phyloP scores from a whole-genome alignment of 768 basidiomycete genomes.

The Rhodotorula babjevae region DNA sequence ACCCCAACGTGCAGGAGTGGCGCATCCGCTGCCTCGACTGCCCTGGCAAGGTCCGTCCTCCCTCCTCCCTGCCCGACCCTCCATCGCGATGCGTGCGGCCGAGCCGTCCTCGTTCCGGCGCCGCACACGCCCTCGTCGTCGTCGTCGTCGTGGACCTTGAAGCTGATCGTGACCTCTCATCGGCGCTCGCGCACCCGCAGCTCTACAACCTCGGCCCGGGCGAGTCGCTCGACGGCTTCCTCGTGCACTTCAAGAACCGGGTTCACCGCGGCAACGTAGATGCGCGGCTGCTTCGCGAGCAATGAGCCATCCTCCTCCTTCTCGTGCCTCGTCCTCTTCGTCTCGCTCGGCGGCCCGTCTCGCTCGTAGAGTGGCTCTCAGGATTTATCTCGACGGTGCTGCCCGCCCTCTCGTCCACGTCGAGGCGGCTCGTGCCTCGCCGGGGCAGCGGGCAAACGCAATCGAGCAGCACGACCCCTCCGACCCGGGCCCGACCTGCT shows the following conservation, averaged over 20 bases:
- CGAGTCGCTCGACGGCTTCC: slow-evolving; percentile 81
- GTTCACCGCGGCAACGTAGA: slow-evolving; percentile 46
- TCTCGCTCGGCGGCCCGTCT: too few species aligned
- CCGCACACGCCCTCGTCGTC: too few species aligned
- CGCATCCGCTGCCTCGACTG: slow-evolving; percentile 85
- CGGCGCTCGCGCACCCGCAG: slow-evolving; percentile 51
- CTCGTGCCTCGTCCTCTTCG: neutral
- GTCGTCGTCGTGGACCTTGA: neutral
- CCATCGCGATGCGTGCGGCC: neutral
- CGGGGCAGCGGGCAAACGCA: too few species aligned
- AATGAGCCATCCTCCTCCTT: neutral
- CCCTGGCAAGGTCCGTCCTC: slow-evolving; percentile 71
- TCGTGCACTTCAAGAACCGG: slow-evolving; percentile 67
- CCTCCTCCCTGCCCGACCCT: neutral
- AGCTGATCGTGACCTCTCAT: neutral
- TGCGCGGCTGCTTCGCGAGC: slow-evolving; percentile 7
- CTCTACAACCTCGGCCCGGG: slow-evolving; percentile 86
- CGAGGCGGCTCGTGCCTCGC: too few species aligned
- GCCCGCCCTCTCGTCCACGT: too few species aligned
- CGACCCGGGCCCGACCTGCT: too few species aligned
- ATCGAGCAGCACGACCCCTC: too few species aligned
- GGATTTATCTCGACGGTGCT: too few species aligned
- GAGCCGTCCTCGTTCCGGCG: too few species aligned
- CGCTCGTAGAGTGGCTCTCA: too few species aligned
- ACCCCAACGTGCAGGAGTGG: slow-evolving; percentile 68